These are phyloP conservation scores for Vishniacozyma victoriae DNA, from an alignment of 768 basidiomycete species.

Conservation along the genomic window DNA sequence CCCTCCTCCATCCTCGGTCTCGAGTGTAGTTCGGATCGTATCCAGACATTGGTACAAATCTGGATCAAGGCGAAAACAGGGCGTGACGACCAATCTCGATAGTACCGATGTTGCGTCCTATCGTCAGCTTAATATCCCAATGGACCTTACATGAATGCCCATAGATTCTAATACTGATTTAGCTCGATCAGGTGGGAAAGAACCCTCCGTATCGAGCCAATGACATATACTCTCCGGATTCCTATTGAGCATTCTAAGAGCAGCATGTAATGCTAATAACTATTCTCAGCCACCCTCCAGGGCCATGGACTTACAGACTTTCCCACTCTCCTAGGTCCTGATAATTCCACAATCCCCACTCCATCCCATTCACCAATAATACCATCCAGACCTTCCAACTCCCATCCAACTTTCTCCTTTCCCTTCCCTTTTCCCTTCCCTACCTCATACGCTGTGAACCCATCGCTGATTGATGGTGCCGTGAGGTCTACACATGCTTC, in stretches of 20 bases:
- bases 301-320: constrained; percentile 28
- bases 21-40: constrained; percentile 14
- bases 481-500: constrained; percentile 13
- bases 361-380: constrained; percentile 30
- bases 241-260: constrained; percentile 14
- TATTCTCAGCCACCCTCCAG: background rate
- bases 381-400: constrained; percentile 20
- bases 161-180: constrained; percentile 17
- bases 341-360: constrained; percentile 27
- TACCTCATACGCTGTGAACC: background rate
- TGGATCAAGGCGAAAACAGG: constrained; percentile 31
- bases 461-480: constrained; percentile 4
- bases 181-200: constrained; percentile 34
- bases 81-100: constrained; percentile 19
- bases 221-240: constrained; percentile 22
- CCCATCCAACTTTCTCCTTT: constrained; percentile 13
- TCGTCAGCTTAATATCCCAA: background rate
- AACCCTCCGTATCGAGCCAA: constrained; percentile 44
- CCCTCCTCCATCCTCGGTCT: too few relatives aligned
- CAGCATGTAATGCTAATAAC: constrained; percentile 40
- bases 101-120: constrained; percentile 17
- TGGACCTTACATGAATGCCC: constrained; percentile 16
- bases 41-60: constrained; percentile 26
- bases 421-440: background rate
- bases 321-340: constrained; percentile 28